Conservation (phyloP, 495 filamentous ascomycete genomes). For the Choiromyces venosus region DNA sequence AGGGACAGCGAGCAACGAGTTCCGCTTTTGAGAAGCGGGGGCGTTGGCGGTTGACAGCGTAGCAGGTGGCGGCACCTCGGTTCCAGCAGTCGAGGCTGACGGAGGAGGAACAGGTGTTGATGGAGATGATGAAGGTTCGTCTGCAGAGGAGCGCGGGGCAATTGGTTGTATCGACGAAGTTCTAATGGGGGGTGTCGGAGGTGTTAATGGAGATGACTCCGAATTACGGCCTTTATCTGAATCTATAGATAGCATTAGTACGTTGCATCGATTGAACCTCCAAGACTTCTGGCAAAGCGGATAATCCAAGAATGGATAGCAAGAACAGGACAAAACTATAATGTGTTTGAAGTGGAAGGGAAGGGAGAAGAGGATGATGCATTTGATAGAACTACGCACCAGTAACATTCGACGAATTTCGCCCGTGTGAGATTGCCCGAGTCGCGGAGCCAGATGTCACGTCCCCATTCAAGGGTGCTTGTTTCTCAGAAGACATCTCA, state of each 20-base stretch:
- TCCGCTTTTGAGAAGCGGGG: conserved; percentile 33
- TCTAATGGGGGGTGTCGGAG: conserved; percentile 24
- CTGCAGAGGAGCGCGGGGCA: conserved; percentile 17
- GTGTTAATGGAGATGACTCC: conserved; percentile 6
- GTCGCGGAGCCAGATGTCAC: conserved; percentile 12
- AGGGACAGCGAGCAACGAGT: conserved; percentile 37
- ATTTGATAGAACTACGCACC: conserved; percentile 22
- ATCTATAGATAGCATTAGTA: conserved; percentile 24
- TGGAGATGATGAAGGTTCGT: conserved; percentile 32
- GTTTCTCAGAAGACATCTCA: conserved; percentile 34
- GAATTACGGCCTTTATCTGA: conserved; percentile 8
- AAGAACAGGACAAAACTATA: conserved; percentile 16
- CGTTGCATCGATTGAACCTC: conserved; percentile 10
- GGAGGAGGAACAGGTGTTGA: conserved; percentile 30
- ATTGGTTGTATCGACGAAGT: conserved; percentile 37
- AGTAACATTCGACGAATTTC: conserved; percentile 32
- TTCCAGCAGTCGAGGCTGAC: conserved; percentile 29
- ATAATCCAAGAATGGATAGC: conserved; percentile 7
- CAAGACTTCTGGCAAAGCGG: conserved; percentile 6
- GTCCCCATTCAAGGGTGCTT: conserved; percentile 29
- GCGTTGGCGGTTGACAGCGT: conserved; percentile 21
- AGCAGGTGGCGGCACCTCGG: conserved; percentile 28
- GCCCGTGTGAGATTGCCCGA: conserved; percentile 24
- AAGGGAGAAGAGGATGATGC: conserved; percentile 6
- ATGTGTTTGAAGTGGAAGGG: conserved; percentile 16